A percentile compares a stretch with the other conserved stretches of the same genome.
Evolutionary conservation across 768 basidiomycete species (phyloP).

Genomic region (Tulasnella calospora): DNA sequence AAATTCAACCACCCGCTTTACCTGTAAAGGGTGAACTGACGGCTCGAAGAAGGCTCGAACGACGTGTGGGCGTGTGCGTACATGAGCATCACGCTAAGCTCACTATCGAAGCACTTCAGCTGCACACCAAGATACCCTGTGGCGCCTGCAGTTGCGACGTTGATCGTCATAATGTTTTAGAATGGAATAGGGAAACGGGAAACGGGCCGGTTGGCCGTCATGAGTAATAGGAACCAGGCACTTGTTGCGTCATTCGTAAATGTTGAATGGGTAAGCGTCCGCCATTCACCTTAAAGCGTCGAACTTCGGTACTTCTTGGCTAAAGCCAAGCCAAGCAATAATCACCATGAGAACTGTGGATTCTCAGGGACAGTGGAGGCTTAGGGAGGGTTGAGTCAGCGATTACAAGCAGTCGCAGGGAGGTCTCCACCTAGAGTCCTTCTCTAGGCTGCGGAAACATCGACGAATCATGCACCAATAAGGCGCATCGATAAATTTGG

Average conservation of each 20-base stretch:
- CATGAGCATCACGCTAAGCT: neutral
- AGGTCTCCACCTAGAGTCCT: neutral
- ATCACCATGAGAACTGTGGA: neutral
- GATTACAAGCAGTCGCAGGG: neutral
- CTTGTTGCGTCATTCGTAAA: neutral
- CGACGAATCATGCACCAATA: neutral
- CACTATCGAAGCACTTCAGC: neutral
- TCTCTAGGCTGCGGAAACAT: neutral
- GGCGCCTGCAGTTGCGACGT: neutral
- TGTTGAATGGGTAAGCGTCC: neutral
- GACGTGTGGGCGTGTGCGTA: neutral
- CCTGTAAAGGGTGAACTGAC: neutral
- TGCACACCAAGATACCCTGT: neutral
- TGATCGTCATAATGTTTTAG: neutral
- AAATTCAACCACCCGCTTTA: neutral
- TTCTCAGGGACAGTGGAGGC: neutral
- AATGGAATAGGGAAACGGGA: no score
- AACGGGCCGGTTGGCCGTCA: no score
- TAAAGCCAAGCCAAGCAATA: neutral
- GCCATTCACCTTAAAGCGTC: neutral
- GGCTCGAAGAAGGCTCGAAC: neutral
- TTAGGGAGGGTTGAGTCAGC: neutral
- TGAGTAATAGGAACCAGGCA: neutral
- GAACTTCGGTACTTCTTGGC: neutral
- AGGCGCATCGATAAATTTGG: neutral